Conservation (phyloP, 352 stramenopile species). For the Phytophthora sp. region DNA sequence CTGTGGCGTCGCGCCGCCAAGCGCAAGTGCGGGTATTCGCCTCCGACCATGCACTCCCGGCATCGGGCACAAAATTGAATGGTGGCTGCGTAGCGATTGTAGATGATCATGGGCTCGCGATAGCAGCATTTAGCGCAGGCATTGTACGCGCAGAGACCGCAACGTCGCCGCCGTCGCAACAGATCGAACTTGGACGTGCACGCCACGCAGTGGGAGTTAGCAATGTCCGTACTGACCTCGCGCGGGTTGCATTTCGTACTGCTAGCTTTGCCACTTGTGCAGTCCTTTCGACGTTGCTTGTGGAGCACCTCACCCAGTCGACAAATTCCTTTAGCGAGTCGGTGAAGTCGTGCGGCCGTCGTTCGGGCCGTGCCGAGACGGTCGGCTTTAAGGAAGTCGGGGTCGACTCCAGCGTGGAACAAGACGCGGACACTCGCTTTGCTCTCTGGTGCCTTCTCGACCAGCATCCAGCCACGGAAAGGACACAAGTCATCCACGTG, state of each 20-base stretch:
- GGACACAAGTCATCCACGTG: slow-evolving; percentile 38
- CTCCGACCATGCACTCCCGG: slow-evolving; percentile 42
- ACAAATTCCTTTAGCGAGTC: slow-evolving; percentile 40
- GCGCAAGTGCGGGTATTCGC: slow-evolving; percentile 44
- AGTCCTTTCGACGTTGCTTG: slow-evolving; percentile 26
- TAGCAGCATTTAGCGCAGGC: slow-evolving; percentile 43
- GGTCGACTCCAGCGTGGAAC: slow-evolving; percentile 35
- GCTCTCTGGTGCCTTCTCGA: slow-evolving; percentile 37
- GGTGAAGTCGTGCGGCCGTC: slow-evolving; percentile 32
- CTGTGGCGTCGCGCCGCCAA: slow-evolving; percentile 35
- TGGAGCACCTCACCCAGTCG: slow-evolving; percentile 36
- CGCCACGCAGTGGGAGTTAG: slow-evolving; percentile 45
- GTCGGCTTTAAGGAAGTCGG: slow-evolving; percentile 6
- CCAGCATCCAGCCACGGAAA: slow-evolving; percentile 33
- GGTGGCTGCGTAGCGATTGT: slow-evolving; percentile 42
- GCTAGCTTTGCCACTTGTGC: slow-evolving; percentile 3
- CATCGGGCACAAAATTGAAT: slow-evolving; percentile 47
- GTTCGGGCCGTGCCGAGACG: slow-evolving; percentile 33
- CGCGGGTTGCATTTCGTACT: slow-evolving; percentile 1
- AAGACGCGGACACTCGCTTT: slow-evolving; percentile 38
- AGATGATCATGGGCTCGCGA: slow-evolving; percentile 46
- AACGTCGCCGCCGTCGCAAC: slow-evolving; percentile 34
- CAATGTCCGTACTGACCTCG: slow-evolving; percentile 18
- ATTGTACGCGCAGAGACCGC: slow-evolving; percentile 45
- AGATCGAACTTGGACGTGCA: slow-evolving; percentile 44